Conservation (phyloP, 2,329 filamentous ascomycete genomes). For the Clarireedia paspali region DNA sequence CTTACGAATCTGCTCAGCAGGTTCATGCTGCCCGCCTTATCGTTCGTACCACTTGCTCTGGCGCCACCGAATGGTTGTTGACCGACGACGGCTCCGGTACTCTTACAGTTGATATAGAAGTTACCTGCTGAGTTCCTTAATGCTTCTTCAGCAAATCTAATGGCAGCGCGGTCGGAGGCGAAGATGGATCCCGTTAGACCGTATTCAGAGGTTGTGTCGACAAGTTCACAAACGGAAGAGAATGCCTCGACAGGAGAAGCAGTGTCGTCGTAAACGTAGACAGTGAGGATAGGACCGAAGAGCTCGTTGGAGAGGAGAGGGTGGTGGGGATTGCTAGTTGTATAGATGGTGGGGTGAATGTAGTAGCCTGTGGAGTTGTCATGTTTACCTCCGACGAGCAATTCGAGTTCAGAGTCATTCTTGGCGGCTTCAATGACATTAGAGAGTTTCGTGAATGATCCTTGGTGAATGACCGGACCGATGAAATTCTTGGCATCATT, state of each 20-base stretch:
- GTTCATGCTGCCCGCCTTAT: conserved; percentile 62
- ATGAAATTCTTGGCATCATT: conserved; percentile 68
- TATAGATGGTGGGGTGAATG: conserved; percentile 76
- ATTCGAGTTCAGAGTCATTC: conserved; percentile 61
- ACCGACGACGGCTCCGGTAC: conserved; percentile 63
- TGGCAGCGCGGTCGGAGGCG: conserved; percentile 56
- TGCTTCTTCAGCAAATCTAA: conserved; percentile 62
- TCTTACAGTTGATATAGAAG: conserved; percentile 83
- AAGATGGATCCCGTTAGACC: conserved; percentile 71
- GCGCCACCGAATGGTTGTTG: conserved; percentile 67
- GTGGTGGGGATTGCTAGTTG: conserved; percentile 65
- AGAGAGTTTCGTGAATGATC: conserved; percentile 72
- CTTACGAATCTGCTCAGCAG: conserved; percentile 60
- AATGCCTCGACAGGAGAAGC: conserved; percentile 46
- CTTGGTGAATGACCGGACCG: conserved; percentile 81
- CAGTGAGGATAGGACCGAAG: conserved; percentile 69
- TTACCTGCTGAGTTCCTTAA: conserved; percentile 69
- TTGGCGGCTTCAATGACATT: conserved; percentile 74
- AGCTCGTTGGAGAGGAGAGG: conserved; percentile 70
- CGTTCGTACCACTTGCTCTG: conserved; percentile 62
- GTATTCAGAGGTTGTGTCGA: conserved; percentile 69
- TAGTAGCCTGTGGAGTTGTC: conserved; percentile 75
- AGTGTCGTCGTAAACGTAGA: conserved; percentile 71
- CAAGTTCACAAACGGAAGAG: conserved; percentile 48
- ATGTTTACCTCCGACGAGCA: conserved; percentile 69